A percentile compares a stretch with the other conserved stretches of the same genome.
These are phyloP conservation scores for Fusarium hostae DNA, from an alignment of 2,329 filamentous ascomycete genomes.

Conservation along the genomic window DNA sequence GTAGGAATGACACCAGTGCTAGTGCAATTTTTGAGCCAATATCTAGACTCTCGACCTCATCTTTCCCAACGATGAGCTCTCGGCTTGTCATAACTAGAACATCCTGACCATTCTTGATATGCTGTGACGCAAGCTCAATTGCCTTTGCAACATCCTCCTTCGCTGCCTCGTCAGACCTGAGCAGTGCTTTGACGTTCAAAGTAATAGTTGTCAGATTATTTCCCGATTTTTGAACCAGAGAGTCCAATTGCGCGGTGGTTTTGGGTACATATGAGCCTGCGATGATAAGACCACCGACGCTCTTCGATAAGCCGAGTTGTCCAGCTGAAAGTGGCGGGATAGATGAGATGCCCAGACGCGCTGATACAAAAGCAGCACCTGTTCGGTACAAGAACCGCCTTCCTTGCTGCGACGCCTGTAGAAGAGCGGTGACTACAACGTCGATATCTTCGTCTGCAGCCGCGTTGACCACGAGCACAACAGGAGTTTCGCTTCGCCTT, in stretches of 20 bases:
- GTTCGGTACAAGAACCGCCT: conserved; percentile 54
- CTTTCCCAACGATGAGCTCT: conserved; percentile 57
- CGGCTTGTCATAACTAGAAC: conserved; percentile 70
- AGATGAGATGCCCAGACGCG: conserved; percentile 61
- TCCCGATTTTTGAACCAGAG: conserved; percentile 53
- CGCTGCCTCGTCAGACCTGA: conserved; percentile 50
- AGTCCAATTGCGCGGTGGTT: conserved; percentile 64
- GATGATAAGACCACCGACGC: conserved; percentile 62
- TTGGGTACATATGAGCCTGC: conserved; percentile 69
- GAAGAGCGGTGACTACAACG: conserved; percentile 62
- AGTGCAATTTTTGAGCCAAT: conserved; percentile 64
- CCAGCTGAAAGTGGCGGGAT: conserved; percentile 61
- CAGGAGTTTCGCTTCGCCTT: conserved; percentile 45
- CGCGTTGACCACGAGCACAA: conserved; percentile 60
- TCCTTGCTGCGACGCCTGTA: conserved; percentile 49
- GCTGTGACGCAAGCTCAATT: conserved; percentile 49
- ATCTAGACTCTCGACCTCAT: conserved; percentile 62
- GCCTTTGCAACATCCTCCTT: conserved; percentile 47
- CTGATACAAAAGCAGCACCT: conserved; percentile 57
- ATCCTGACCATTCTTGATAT: conserved; percentile 59
- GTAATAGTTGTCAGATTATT: conserved; percentile 57
- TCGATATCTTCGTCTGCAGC: conserved; percentile 66
- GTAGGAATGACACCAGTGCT: conserved; percentile 62
- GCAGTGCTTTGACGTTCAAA: conserved; percentile 60
- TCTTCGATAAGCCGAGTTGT: conserved; percentile 53